A percentile compares a stretch with the other conserved stretches of the same genome.
Conservation (phyloP, 257 asterid species). For the Haberlea rhodopensis region DNA sequence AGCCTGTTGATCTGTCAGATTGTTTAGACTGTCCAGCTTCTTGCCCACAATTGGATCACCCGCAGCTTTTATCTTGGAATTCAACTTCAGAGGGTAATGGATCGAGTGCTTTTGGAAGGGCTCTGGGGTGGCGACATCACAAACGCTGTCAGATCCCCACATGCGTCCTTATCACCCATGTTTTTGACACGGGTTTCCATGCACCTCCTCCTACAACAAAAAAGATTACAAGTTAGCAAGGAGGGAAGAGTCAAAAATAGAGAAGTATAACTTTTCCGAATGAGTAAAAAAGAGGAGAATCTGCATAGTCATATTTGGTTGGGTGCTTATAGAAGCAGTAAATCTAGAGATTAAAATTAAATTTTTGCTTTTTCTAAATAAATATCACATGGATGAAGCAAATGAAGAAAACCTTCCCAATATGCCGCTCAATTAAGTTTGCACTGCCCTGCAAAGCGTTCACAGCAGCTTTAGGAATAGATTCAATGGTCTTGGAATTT, state of each 20-base stretch:
- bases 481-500: conserved; percentile 33
- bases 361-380: neutral
- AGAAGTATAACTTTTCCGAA: neutral
- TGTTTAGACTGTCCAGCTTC: conserved; percentile 45
- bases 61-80: conserved; percentile 31
- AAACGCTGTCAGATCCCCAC: conserved; percentile 28
- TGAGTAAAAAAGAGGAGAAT: too few species aligned
- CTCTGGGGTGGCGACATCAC: conserved; percentile 46
- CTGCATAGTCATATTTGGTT: too few species aligned
- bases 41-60: conserved; percentile 32
- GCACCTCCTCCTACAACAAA: conserved; percentile 55
- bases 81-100: conserved; percentile 32
- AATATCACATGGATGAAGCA: conserved; percentile 7
- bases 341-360: neutral
- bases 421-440: conserved; percentile 33
- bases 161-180: conserved; percentile 31
- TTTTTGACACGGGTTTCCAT: conserved; percentile 34
- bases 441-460: conserved; percentile 37
- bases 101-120: conserved; percentile 41
- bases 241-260: neutral
- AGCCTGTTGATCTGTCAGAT: conserved; percentile 31
- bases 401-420: conserved; percentile 40
- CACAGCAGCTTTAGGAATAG: conserved; percentile 32
- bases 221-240: neutral
- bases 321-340: neutral